A percentile compares a stretch with the other conserved stretches of the same genome.
These are phyloP conservation scores for Pleurotus tuoliensis DNA, from an alignment of 768 basidiomycete genomes.

Conservation along the genomic window DNA sequence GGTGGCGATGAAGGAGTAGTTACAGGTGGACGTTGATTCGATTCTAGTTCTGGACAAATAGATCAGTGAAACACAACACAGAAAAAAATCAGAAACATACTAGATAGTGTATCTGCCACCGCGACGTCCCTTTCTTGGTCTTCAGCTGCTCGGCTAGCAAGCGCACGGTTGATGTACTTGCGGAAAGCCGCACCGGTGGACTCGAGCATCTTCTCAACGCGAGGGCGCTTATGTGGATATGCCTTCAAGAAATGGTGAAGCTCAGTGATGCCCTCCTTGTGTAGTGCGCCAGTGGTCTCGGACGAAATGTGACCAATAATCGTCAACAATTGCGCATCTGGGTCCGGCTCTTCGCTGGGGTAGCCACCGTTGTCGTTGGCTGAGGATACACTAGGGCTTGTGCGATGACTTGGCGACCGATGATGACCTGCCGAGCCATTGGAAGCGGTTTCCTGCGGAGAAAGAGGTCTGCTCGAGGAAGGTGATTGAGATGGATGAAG, in stretches of 20 bases:
- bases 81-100: conserved; percentile 36
- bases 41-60: conserved; percentile 52
- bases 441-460: conserved; percentile 60
- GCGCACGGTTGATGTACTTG: conserved; percentile 85
- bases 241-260: conserved; percentile 91
- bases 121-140: conserved; percentile 77
- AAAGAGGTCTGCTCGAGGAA: conserved; percentile 65
- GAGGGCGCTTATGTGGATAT: conserved; percentile 77
- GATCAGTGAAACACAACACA: conserved; percentile 9
- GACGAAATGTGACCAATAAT: conserved; percentile 87
- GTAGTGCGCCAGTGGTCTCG: conserved; percentile 83
- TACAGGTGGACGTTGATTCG: conserved; percentile 37
- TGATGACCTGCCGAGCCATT: conserved; percentile 45
- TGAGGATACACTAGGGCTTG: conserved; percentile 68
- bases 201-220: conserved; percentile 85
- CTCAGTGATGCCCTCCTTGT: conserved; percentile 93
- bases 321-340: conserved; percentile 75
- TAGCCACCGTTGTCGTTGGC: conserved; percentile 52
- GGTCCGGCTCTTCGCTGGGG: conserved; percentile 77
- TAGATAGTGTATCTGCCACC: conserved; percentile 80
- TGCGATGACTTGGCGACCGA: conserved; percentile 56
- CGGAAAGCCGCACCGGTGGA: conserved; percentile 87
- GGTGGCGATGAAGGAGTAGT: conserved; percentile 24
- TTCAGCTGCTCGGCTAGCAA: conserved; percentile 84
- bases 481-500: conserved; percentile 49